Conservation (phyloP, 495 filamentous ascomycete species). For the Trichocladium antarcticum region DNA sequence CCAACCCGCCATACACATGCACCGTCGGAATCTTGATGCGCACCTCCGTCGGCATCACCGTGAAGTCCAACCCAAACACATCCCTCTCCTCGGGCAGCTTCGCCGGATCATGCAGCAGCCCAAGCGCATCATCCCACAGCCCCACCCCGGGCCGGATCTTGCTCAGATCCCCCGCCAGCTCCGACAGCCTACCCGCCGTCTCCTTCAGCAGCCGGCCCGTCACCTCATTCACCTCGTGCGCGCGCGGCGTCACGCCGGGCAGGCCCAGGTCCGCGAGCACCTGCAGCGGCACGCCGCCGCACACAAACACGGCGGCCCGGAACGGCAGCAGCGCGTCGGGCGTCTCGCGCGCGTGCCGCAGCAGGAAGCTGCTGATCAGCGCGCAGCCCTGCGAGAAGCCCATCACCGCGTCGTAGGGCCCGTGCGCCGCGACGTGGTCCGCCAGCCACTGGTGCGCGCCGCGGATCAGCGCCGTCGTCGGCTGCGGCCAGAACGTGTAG, state of each 20-base stretch:
- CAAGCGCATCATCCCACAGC: slow-evolving; percentile 22
- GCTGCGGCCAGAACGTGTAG: slow-evolving; percentile 37
- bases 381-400: slow-evolving; percentile 51
- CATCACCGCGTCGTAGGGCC: slow-evolving; percentile 51
- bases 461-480: slow-evolving; percentile 28
- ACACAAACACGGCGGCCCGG: slow-evolving; percentile 50
- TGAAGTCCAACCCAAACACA: slow-evolving; percentile 45
- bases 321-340: slow-evolving; percentile 37
- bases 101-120: slow-evolving; percentile 25
- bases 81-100: slow-evolving; percentile 19
- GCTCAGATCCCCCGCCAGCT: slow-evolving; percentile 23
- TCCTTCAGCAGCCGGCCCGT: slow-evolving; percentile 20
- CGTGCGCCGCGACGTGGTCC: slow-evolving; percentile 36
- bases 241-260: slow-evolving; percentile 33
- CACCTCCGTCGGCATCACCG: slow-evolving; percentile 28
- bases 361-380: slow-evolving; percentile 38
- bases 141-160: slow-evolving; percentile 16
- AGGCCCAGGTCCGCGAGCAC: slow-evolving; percentile 44
- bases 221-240: slow-evolving; percentile 29
- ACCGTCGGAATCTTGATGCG: slow-evolving; percentile 49
- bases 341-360: slow-evolving; percentile 29
- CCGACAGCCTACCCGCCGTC: slow-evolving; percentile 22
- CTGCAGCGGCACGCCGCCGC: slow-evolving; percentile 40
- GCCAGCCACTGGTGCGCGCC: slow-evolving; percentile 38
- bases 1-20: slow-evolving; percentile 49